Conservation (phyloP, 1,284 basidiomycete genomes). For the Schizophyllum commune region DNA sequence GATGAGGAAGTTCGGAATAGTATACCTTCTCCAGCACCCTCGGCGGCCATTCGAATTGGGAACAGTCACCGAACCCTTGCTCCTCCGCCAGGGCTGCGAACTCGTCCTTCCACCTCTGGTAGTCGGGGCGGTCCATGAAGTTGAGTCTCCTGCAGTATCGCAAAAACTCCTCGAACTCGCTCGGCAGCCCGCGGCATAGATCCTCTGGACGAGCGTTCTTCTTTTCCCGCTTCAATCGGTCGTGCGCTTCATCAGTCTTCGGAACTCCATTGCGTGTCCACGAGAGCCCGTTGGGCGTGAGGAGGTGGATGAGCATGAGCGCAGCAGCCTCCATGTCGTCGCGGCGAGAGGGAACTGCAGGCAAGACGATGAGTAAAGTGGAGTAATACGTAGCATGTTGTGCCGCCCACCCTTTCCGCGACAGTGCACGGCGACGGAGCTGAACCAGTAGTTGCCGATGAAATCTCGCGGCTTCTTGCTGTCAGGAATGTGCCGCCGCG, state of each 20-base stretch:
- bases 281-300: constrained; percentile 64
- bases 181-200: constrained; percentile 60
- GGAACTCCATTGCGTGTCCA: constrained; percentile 75
- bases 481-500: constrained; percentile 59
- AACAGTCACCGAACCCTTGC: constrained; percentile 46
- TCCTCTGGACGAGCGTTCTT: constrained; percentile 49
- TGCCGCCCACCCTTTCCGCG: constrained; percentile 50
- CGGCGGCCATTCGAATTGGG: constrained; percentile 66
- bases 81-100: constrained; percentile 54
- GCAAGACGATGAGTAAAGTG: background rate
- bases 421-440: constrained; percentile 68
- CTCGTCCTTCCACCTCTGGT: constrained; percentile 49
- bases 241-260: constrained; percentile 54
- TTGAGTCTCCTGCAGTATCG: constrained; percentile 58
- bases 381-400: constrained; percentile 2
- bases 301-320: constrained; percentile 69
- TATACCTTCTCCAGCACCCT: constrained; percentile 21
- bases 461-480: constrained; percentile 61
- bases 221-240: constrained; percentile 55
- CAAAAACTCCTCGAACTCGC: constrained; percentile 67
- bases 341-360: constrained; percentile 59
- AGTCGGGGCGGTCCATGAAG: constrained; percentile 62
- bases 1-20: too few species aligned
- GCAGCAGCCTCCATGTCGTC: constrained; percentile 71
- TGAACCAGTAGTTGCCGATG: constrained; percentile 77